Percentiles rank a stretch among this genome's conserved stretches.
Conservation (phyloP, 345 rosid species). For the Camelina sativa region DNA sequence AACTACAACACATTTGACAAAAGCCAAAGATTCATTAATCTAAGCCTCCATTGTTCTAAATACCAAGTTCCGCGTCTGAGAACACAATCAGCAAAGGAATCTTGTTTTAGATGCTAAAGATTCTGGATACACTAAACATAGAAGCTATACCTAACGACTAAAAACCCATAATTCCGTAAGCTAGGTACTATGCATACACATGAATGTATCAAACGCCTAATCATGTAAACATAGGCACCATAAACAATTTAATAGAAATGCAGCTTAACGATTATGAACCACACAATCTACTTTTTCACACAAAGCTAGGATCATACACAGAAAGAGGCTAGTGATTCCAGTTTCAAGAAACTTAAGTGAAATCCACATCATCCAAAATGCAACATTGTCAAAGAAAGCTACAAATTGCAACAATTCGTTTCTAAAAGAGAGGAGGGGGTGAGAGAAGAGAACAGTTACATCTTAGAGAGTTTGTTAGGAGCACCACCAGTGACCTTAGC, state of each 20-base stretch:
- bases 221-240: neutral
- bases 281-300: too few species aligned
- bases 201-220: neutral
- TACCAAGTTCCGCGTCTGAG: neutral
- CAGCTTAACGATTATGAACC: neutral
- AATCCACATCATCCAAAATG: neutral
- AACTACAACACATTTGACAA: neutral
- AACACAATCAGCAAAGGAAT: neutral
- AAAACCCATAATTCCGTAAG: neutral
- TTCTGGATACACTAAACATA: neutral
- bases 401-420: neutral
- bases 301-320: neutral
- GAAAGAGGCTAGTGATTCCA: neutral
- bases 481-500: constrained; percentile 75
- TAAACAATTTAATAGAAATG: neutral
- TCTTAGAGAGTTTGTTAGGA: constrained; percentile 65
- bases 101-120: neutral
- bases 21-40: neutral
- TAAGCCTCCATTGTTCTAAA: neutral
- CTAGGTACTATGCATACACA: neutral
- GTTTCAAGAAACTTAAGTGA: neutral
- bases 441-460: constrained; percentile 41
- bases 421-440: neutral
- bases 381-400: neutral
- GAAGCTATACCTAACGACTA: neutral